Evolutionary conservation across 139 green algal genomes (phyloP).

Genomic region (Micractinium sp.): DNA sequence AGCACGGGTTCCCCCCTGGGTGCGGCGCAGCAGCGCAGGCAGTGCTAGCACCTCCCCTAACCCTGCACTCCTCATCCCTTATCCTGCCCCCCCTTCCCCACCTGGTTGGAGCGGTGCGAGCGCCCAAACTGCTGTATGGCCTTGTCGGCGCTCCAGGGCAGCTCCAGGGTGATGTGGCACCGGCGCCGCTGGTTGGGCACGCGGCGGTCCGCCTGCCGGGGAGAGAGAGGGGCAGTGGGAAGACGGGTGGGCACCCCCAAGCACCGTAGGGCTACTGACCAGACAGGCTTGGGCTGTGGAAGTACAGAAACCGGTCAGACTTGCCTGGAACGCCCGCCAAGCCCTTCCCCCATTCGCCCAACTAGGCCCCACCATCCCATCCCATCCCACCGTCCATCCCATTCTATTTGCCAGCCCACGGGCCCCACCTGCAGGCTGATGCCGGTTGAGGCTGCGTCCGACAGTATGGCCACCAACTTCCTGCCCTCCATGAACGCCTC

Average conservation of each 20-base stretch:
- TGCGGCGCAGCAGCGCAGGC: not conserved
- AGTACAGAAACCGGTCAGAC: not conserved
- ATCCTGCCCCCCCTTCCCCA: not conserved
- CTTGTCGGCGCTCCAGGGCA: slow-evolving; percentile 92
- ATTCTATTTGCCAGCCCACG: not conserved
- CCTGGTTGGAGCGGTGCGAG: slow-evolving; percentile 52
- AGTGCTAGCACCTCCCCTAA: not conserved
- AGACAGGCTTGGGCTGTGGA: slow-evolving; percentile 35
- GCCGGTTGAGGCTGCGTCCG: slow-evolving; percentile 81
- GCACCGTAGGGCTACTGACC: no score
- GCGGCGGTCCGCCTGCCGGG: slow-evolving; percentile 58
- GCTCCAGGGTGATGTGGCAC: slow-evolving; percentile 90
- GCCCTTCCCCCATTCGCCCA: no score
- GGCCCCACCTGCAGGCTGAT: slow-evolving; percentile 69
- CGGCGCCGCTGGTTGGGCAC: slow-evolving; percentile 62
- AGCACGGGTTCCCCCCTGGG: not conserved
- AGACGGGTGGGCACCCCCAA: no score
- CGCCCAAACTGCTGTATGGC: slow-evolving; percentile 92
- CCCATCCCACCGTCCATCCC: not conserved
- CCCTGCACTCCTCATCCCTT: not conserved
- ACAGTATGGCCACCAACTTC: slow-evolving; percentile 91
- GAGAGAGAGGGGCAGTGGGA: slow-evolving; percentile 36
- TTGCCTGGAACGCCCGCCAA: no score
- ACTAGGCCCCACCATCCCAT: not conserved
- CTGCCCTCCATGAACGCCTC: slow-evolving; percentile 82